These are phyloP conservation scores for Rubroshorea leprosula DNA, from an alignment of 345 rosid genomes.

Conservation along the genomic window DNA sequence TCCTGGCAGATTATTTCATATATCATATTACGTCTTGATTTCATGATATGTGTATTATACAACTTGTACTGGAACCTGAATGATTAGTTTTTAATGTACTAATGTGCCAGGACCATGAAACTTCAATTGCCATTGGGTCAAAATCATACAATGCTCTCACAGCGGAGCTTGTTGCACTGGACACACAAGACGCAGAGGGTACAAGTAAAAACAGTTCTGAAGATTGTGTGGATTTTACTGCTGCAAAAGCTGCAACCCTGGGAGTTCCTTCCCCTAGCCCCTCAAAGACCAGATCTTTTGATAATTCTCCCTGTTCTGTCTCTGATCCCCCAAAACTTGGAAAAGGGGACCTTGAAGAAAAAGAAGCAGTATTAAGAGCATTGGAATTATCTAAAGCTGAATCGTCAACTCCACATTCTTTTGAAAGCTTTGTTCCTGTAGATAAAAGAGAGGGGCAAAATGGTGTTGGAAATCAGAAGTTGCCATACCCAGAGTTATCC, in stretches of 20 bases:
- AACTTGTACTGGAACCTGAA: not conserved
- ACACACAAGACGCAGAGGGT: constrained; percentile 44
- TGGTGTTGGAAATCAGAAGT: constrained; percentile 20
- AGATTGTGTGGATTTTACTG: constrained; percentile 88
- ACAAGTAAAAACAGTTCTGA: constrained; percentile 35
- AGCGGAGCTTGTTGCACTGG: constrained; percentile 89
- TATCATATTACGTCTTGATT: not conserved
- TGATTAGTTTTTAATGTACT: constrained; percentile 13
- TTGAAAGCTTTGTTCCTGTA: constrained; percentile 15
- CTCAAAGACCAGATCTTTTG: constrained; percentile 71
- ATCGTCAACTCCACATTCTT: constrained; percentile 19
- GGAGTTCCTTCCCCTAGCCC: constrained; percentile 95
- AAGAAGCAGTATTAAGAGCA: constrained; percentile 60
- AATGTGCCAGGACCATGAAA: constrained; percentile 59
- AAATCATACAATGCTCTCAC: constrained; percentile 86
- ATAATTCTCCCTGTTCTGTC: constrained; percentile 58
- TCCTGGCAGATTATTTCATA: too few species aligned
- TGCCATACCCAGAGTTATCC: not conserved
- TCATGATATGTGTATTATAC: not conserved
- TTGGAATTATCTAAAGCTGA: constrained; percentile 62
- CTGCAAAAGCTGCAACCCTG: constrained; percentile 87
- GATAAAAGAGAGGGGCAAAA: constrained; percentile 20
- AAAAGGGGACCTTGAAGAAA: constrained; percentile 87
- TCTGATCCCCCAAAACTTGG: constrained; percentile 33
- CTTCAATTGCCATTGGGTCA: constrained; percentile 73